Conservation (phyloP, 2,329 filamentous ascomycete species). For the Aspergillus japonicus region DNA sequence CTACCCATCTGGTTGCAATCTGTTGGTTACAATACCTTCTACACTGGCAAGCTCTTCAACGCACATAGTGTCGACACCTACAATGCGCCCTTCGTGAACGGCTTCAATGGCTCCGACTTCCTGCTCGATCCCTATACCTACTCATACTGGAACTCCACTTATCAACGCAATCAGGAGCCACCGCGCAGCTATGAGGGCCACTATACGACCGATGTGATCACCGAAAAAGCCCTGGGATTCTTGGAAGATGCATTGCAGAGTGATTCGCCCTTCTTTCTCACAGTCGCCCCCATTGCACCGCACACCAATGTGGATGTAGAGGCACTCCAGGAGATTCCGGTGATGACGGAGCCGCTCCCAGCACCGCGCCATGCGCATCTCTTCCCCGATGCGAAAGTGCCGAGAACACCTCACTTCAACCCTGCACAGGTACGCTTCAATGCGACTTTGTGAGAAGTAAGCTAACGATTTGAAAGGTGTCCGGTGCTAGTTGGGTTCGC, state of each 20-base stretch:
- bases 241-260: constrained; percentile 58
- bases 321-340: constrained; percentile 16
- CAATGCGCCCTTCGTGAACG: constrained; percentile 31
- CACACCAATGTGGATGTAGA: constrained; percentile 57
- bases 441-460: constrained; percentile 10
- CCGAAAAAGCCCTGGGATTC: constrained; percentile 58
- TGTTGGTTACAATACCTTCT: constrained; percentile 52
- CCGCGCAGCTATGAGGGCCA: constrained; percentile 57
- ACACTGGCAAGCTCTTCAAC: constrained; percentile 55
- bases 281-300: constrained; percentile 64
- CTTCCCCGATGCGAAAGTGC: constrained; percentile 58
- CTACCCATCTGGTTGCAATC: constrained; percentile 52
- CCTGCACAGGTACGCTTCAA: constrained; percentile 49
- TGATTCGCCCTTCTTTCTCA: constrained; percentile 64
- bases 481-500: constrained; percentile 37
- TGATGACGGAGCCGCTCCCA: constrained; percentile 47
- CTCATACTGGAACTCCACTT: constrained; percentile 64
- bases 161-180: constrained; percentile 58
- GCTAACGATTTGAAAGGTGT: neutral
- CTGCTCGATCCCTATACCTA: constrained; percentile 57
- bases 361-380: constrained; percentile 59
- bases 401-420: constrained; percentile 64
- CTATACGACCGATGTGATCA: constrained; percentile 61
- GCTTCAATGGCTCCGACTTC: constrained; percentile 44
- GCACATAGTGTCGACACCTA: constrained; percentile 50